A percentile compares a stretch with the other conserved stretches of the same genome.
These are phyloP conservation scores for Sporothrix globosa DNA, from an alignment of 2,329 filamentous ascomycete species.

Conservation along the genomic window DNA sequence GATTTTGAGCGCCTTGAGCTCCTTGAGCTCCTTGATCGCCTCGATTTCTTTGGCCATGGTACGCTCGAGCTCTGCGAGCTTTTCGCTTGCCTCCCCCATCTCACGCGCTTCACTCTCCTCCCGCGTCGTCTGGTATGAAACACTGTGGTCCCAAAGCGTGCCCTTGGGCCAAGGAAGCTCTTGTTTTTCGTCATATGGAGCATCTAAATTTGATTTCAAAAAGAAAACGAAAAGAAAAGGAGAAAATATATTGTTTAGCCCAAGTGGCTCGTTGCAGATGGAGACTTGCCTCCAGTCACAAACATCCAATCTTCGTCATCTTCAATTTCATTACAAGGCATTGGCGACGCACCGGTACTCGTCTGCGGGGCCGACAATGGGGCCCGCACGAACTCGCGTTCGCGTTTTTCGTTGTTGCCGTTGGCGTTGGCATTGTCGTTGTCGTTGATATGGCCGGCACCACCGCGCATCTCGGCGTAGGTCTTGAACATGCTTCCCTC, in stretches of 20 bases:
- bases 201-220: background rate
- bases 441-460: too few species aligned
- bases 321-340: background rate
- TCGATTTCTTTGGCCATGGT: too few species aligned
- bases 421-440: background rate
- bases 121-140: background rate
- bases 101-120: background rate
- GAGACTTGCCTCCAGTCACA: conserved; percentile 5
- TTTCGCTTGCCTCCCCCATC: background rate
- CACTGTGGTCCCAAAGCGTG: background rate
- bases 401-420: background rate
- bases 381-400: background rate
- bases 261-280: background rate
- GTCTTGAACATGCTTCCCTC: too few species aligned
- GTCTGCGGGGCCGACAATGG: background rate
- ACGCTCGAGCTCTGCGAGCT: background rate
- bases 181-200: background rate
- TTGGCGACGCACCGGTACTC: background rate
- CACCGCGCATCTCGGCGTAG: too few species aligned
- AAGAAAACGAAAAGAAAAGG: background rate
- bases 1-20: too few species aligned
- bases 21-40: too few species aligned
- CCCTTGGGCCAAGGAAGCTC: conserved; percentile 15
- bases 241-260: background rate
- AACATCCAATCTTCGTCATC: background rate